These are phyloP conservation scores for Spergularia bocconei DNA, from an alignment of 148 eudicot genomes.

Conservation along the genomic window DNA sequence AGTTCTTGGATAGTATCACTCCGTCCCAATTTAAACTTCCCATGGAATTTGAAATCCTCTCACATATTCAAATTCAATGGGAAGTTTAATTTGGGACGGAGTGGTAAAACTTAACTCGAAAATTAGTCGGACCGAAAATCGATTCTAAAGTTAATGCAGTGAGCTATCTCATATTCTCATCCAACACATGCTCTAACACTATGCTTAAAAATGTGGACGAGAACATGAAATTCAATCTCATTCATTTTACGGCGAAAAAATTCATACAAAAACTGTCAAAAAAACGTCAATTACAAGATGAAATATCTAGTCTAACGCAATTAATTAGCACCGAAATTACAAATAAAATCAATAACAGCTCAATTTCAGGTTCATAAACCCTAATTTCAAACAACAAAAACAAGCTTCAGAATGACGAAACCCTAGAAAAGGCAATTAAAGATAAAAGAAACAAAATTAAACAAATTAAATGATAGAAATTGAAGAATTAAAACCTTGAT, in stretches of 20 bases:
- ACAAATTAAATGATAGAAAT: neutral
- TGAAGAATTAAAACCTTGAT: conserved; percentile 38
- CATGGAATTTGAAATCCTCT: too few species aligned
- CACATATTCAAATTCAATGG: too few species aligned
- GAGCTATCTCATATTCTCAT: too few species aligned
- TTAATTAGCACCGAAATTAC: neutral
- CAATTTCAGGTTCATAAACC: conserved; percentile 4
- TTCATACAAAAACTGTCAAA: neutral
- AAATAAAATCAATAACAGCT: neutral
- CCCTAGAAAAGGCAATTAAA: neutral
- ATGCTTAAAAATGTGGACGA: neutral
- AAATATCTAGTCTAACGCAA: neutral
- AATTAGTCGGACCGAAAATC: too few species aligned
- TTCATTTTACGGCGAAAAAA: neutral
- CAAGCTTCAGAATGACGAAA: conserved; percentile 4
- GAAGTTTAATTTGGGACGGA: too few species aligned
- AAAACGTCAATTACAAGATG: neutral
- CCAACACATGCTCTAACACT: neutral
- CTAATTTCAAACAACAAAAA: conserved; percentile 12
- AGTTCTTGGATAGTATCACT: too few species aligned
- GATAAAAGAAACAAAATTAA: neutral
- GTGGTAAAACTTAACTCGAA: too few species aligned
- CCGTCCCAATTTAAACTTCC: too few species aligned
- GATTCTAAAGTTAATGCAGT: too few species aligned
- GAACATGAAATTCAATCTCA: neutral